Evolutionary conservation across 164 flowering plant species (phyloP).

Genomic region (Akebia trifoliata): DNA sequence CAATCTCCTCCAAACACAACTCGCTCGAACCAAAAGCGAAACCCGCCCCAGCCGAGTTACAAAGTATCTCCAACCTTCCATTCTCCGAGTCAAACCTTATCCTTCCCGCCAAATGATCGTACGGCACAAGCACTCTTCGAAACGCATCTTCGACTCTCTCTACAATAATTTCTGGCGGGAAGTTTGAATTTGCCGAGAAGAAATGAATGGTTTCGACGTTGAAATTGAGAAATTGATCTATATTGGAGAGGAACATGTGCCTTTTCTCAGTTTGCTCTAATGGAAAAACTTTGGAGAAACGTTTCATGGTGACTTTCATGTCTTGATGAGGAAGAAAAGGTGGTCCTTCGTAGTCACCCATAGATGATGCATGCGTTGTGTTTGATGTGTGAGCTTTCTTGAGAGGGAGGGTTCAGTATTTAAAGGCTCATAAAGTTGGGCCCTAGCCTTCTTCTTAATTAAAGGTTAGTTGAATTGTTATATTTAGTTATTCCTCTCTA

Average conservation of each 20-base stretch:
- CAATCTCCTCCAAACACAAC: constrained; percentile 44
- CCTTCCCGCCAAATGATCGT: constrained; percentile 66
- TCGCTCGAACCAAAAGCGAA: constrained; percentile 55
- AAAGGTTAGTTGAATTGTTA: too few species aligned
- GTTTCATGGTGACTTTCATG: constrained; percentile 45
- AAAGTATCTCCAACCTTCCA: constrained; percentile 53
- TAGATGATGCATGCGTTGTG: too few species aligned
- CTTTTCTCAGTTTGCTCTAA: constrained; percentile 28
- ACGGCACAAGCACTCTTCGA: constrained; percentile 28
- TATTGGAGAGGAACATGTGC: constrained; percentile 64
- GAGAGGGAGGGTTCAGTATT: too few species aligned
- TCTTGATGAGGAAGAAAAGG: constrained; percentile 36
- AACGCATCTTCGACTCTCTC: constrained; percentile 34
- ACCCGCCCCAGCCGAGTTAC: constrained; percentile 49
- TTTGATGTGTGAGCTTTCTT: too few species aligned
- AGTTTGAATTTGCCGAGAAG: constrained; percentile 34
- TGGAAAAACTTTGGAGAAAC: constrained; percentile 32
- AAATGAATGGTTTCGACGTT: constrained; percentile 56
- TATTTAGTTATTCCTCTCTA: too few species aligned
- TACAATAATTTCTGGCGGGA: constrained; percentile 32
- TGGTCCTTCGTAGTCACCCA: too few species aligned
- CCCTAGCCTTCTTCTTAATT: too few species aligned
- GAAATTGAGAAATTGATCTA: constrained; percentile 59
- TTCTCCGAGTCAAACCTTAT: constrained; percentile 26
- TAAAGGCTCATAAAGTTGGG: too few species aligned